Evolutionary conservation across 371 early-diverging fungal genomes (phyloP), one percentile per base, ranked within the genome.

Genomic region (Massospora cicadina): DNA sequence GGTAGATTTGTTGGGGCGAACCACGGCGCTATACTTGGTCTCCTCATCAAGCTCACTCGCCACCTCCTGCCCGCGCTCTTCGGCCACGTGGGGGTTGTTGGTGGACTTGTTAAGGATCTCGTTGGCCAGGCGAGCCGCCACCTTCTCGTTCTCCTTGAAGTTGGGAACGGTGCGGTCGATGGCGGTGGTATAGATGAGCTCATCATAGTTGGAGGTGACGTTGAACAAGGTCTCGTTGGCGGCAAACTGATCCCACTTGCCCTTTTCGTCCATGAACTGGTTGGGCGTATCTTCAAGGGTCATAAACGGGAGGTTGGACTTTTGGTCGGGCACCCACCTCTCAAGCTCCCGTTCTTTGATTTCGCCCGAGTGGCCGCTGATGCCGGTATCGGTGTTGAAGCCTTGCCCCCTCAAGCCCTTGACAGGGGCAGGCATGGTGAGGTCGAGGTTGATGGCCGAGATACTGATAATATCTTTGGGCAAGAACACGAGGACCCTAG

Each of bases 231-330:
- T 74, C 71, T 95, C 92, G 70, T 98, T 98, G 1, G 80, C 91
- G n/a, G 87, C 91, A 81, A 99, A 99, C 73, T 99, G 99, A 76
- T 99, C 95, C 99, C 99, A 99, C 27, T 67, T 31, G 17, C 58
- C 55, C 33, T 63, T 56, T 1, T 30, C 33, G 54, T 65, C 57
- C 1, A 53, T 3, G 25, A 33, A 43, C 65, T 43, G 53, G 43
- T 32, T 64, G 64, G 55, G 59, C 65, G 64, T 66, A 65, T 68
- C 64, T 59, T 33, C 33, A 23, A 67, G 64, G 56, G 26, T 54
- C 65, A 63, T 33, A 30, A 28, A 13, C 31, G 64, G 64, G 12
- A 65, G 54, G n/a, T 69, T 67, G 17, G 72, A 78, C 30, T 75
- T 76, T 12, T 74, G 81, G 63, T 83, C 87, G 23, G 91, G 88